Evolutionary conservation across 257 asterid species (phyloP).

Genomic region (Scutellaria barbata): DNA sequence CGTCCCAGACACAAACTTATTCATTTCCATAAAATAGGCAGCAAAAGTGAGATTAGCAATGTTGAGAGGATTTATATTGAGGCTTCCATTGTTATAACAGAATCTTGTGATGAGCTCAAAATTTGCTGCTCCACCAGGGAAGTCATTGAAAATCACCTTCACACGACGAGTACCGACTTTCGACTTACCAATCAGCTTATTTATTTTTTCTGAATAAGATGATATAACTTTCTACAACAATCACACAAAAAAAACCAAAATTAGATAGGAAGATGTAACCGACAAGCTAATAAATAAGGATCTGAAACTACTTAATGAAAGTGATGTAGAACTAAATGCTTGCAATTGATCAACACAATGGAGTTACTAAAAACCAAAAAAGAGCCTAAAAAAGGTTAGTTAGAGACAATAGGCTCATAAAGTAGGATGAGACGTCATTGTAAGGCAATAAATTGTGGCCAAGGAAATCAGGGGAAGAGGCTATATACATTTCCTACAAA

Average conservation of each 20-base stretch:
- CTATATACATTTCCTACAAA: slow-evolving; percentile 48
- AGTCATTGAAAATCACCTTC: slow-evolving; percentile 78
- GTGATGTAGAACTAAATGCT: neutral
- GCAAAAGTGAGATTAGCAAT: slow-evolving; percentile 54
- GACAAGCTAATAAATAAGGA: neutral
- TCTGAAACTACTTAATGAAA: neutral
- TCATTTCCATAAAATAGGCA: slow-evolving; percentile 80
- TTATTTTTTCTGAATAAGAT: slow-evolving; percentile 60
- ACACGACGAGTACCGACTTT: slow-evolving; percentile 41
- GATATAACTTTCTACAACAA: slow-evolving; percentile 64
- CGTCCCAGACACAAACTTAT: slow-evolving; percentile 34
- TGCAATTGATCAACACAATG: slow-evolving; percentile 4
- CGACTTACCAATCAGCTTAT: slow-evolving; percentile 53
- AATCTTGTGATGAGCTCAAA: slow-evolving; percentile 78
- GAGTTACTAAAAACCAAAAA: neutral
- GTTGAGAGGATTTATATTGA: slow-evolving; percentile 58
- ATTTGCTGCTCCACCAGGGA: slow-evolving; percentile 84
- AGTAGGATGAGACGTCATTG: slow-evolving; percentile 52
- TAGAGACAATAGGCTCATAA: slow-evolving; percentile 35
- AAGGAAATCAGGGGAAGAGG: slow-evolving; percentile 30
- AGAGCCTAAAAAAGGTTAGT: slow-evolving; percentile 1
- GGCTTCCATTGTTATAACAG: slow-evolving; percentile 63
- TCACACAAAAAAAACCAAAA: neutral
- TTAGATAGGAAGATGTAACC: neutral
- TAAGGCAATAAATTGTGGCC: slow-evolving; percentile 50